Conservation (phyloP, 345 rosid species). For the Citrus hindsii region DNA sequence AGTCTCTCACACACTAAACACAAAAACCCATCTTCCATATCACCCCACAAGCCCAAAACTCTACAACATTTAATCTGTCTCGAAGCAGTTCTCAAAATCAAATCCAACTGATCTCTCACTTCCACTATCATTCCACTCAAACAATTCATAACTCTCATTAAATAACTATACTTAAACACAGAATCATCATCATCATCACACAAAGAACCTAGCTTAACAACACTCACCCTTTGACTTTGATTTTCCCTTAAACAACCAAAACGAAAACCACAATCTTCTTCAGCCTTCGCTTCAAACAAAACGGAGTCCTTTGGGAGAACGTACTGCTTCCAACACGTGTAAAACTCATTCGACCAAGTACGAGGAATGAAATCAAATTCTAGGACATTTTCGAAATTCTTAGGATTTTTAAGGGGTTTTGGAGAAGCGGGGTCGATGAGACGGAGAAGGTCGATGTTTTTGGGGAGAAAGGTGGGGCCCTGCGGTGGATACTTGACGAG, state of each 20-base stretch:
- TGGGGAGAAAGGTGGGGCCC: conserved; percentile 76
- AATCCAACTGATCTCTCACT: conserved; percentile 42
- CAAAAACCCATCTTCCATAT: conserved; percentile 48
- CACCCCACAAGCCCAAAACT: conserved; percentile 79
- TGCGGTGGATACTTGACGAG: conserved; percentile 73
- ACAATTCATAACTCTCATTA: conserved; percentile 45
- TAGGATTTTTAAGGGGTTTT: conserved; percentile 10
- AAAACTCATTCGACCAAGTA: conserved; percentile 67
- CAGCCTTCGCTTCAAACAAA: conserved; percentile 11
- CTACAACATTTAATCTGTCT: conserved; percentile 32
- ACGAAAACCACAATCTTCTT: conserved; percentile 10
- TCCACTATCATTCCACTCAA: conserved; percentile 51
- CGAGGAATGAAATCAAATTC: conserved; percentile 35
- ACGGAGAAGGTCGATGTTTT: conserved; percentile 80
- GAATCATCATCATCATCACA: conserved; percentile 21
- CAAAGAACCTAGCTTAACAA: conserved; percentile 45
- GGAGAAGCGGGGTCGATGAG: conserved; percentile 24
- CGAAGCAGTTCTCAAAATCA: conserved; percentile 36
- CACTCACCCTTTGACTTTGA: conserved; percentile 36
- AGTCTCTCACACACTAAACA: conserved; percentile 60
- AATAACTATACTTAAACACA: conserved; percentile 48
- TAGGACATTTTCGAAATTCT: conserved; percentile 8
- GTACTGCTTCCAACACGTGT: conserved; percentile 56
- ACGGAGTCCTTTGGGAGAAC: conserved; percentile 46
- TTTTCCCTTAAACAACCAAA: conserved; percentile 14